A percentile compares a stretch with the other conserved stretches of the same genome.
These are phyloP conservation scores for Scheffersomyces stambukii DNA, from an alignment of 1,139 yeast species.

Conservation along the genomic window DNA sequence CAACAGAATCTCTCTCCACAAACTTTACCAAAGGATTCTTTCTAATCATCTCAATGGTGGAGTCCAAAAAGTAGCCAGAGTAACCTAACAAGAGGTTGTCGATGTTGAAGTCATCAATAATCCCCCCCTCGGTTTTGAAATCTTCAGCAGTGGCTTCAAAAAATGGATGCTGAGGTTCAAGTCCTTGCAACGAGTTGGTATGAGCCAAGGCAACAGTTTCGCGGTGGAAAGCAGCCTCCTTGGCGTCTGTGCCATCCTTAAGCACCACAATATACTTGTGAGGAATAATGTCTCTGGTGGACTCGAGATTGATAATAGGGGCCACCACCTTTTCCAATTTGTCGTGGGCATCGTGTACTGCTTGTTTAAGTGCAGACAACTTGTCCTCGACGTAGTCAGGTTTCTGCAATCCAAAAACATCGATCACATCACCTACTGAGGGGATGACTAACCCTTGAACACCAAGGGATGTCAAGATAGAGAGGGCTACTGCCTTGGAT, in stretches of 20 bases:
- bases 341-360: conserved; percentile 13
- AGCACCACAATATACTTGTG: conserved; percentile 78
- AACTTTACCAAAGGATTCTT: conserved; percentile 68
- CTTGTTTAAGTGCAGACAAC: conserved; percentile 9
- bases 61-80: conserved; percentile 71
- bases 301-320: conserved; percentile 37
- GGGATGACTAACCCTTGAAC: conserved; percentile 70
- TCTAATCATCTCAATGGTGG: conserved; percentile 67
- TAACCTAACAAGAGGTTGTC: conserved; percentile 57
- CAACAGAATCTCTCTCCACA: conserved; percentile 79
- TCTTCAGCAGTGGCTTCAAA: conserved; percentile 36
- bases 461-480: conserved; percentile 54
- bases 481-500: conserved; percentile 45
- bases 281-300: conserved; percentile 52
- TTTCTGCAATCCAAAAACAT: conserved; percentile 21
- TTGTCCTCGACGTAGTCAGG: conserved; percentile 6
- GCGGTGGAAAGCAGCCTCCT: conserved; percentile 57
- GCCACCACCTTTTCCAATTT: conserved; percentile 26
- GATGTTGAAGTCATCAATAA: conserved; percentile 52
- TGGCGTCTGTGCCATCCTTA: conserved; percentile 53
- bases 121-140: conserved; percentile 47
- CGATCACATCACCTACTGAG: conserved; percentile 39
- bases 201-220: conserved; percentile 52
- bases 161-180: conserved; percentile 34
- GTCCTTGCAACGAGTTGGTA: conserved; percentile 26